A percentile compares a stretch with the other conserved stretches of the same genome.
These are phyloP conservation scores for Sarocladium strictum DNA, from an alignment of 2,329 filamentous ascomycete species.

Conservation along the genomic window DNA sequence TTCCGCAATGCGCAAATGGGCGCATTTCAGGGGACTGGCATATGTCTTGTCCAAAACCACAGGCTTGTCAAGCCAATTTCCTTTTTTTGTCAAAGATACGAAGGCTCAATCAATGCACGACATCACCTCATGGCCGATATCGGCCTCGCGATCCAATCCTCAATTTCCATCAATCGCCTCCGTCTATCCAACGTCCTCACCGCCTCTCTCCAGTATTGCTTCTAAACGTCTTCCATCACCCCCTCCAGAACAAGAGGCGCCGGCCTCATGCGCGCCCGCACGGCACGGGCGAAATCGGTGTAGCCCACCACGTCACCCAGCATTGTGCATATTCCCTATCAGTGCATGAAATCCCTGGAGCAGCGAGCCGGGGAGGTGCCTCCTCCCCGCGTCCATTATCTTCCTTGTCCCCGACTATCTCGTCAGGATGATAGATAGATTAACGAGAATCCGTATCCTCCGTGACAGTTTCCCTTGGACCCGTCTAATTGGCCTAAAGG, in stretches of 20 bases:
- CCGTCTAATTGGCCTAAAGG: no score
- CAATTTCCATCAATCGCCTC: no score
- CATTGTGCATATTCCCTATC: constrained; percentile 4
- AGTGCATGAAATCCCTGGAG: neutral
- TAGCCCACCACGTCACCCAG: neutral
- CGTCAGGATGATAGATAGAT: neutral
- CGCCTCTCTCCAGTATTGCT: no score
- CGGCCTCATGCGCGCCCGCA: neutral
- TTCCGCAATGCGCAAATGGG: no score
- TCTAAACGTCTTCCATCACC: neutral
- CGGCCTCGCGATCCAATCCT: no score
- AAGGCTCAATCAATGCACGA: neutral
- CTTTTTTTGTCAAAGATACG: constrained; percentile 3
- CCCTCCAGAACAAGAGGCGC: neutral
- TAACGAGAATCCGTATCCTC: no score
- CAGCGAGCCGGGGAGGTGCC: neutral
- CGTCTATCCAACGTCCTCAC: neutral
- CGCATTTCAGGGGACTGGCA: neutral
- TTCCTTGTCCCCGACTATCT: neutral
- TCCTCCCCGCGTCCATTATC: neutral
- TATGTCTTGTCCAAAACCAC: neutral
- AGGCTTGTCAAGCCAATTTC: neutral
- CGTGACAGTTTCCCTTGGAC: no score
- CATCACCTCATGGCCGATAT: constrained; percentile 1
- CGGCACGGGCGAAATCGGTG: constrained; percentile 8